These are phyloP conservation scores for Fusarium sulawesiense DNA, from an alignment of 2,329 filamentous ascomycete species.

Conservation along the genomic window DNA sequence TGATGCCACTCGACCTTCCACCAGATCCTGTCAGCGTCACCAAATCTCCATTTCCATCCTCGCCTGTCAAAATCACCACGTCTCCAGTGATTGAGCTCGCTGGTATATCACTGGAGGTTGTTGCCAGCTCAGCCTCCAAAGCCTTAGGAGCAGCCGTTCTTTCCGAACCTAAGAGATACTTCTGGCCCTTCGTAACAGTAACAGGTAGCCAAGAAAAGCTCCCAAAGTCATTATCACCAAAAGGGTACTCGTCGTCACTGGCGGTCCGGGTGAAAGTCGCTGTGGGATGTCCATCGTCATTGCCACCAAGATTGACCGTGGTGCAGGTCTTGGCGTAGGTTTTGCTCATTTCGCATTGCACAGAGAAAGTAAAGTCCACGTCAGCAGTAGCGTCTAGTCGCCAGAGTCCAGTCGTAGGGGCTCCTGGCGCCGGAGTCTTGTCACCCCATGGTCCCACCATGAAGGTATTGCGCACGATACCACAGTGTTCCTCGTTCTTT, in stretches of 20 bases:
- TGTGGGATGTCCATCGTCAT: background rate
- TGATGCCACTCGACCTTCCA: background rate
- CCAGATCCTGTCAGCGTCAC: background rate
- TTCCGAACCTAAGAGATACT: background rate
- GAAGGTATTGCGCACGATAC: background rate
- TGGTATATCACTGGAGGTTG: background rate
- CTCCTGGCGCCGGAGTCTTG: background rate
- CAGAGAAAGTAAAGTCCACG: background rate
- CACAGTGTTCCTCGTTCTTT: background rate
- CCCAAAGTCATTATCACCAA: background rate
- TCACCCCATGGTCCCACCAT: background rate
- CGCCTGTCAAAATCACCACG: background rate
- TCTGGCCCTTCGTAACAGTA: background rate
- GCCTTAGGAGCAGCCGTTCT: accelerated
- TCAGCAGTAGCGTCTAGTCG: too few relatives aligned
- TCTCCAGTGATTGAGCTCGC: background rate
- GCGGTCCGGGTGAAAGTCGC: background rate
- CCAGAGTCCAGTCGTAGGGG: background rate
- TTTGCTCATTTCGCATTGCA: background rate
- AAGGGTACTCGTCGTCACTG: background rate
- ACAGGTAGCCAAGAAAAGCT: background rate
- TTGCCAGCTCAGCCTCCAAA: background rate
- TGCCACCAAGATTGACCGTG: background rate
- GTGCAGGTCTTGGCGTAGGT: background rate
- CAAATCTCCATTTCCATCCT: background rate